Base-by-base conservation (phyloP, 805 yeast genomes). In the Spencermartinsiella europaea region DNA sequence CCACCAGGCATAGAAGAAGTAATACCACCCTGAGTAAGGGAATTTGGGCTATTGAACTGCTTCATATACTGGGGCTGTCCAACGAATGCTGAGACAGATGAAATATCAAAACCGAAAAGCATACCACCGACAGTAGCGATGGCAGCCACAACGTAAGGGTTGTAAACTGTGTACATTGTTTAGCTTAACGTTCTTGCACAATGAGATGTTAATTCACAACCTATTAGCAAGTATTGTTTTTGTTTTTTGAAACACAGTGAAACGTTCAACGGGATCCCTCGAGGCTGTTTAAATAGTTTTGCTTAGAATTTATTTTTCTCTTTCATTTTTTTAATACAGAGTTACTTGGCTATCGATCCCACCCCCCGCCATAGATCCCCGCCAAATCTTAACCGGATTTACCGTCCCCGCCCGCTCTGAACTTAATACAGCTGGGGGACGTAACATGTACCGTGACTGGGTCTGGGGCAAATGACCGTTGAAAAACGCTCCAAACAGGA, bases 1-100 rank as follows among this genome's bases (percentile, higher is more conserved):
- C 95, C 95, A 52, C 81, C 79, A 15, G 93, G 78, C 79, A 81
- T 83, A 4, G 87, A 66, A 2, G 88, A 80, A 14, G 87, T 83
- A 52, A 86, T 76, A 47, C 85, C 73, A 27, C 95, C 95, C 64
- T 85, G 93, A 35, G 67, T 59, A 1, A 72, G 59, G 0, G 88
- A 71, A 31, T 67, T 62, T 4, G 90, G 88, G 38, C 62, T 45
- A 48, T 73, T 52, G 65, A 85, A 85, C 57, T 63, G 80, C 0
- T 63, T 54, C 33, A 60, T 61, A 62, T 85, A 85, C 14, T 69
- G 66, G 0, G 62, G 65, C 14, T 74, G 65, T 1, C 73, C 70
- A 36, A 85, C 68, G 55, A 85, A 82, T 1, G 85, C 80, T 1
- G 89, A 76, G 69, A 86, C 76, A 0, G 95, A 83, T 2, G 91